phyloP scores from a whole-genome alignment of 768 basidiomycete species.

The Hydnomerulius pinastri region DNA sequence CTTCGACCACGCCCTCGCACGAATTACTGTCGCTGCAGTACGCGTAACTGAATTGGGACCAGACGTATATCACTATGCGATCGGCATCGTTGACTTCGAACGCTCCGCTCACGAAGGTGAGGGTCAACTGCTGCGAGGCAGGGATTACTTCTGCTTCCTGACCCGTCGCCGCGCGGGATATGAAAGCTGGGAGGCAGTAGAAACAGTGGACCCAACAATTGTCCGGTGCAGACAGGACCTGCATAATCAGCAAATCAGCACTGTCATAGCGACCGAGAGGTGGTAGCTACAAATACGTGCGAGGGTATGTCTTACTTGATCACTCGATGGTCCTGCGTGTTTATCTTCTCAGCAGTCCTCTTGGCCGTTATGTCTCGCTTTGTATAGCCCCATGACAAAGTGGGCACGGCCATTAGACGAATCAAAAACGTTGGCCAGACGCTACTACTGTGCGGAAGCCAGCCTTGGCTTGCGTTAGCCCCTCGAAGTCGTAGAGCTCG shows the following conservation, averaged over 20 bases:
- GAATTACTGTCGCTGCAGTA: not conserved
- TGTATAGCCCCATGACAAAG: no score
- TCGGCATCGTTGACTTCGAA: slow-evolving; percentile 1
- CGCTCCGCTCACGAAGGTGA: not conserved
- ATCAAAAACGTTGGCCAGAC: no score
- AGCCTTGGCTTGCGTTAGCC: no score
- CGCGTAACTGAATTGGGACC: not conserved
- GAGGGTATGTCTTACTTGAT: no score
- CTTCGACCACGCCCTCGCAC: not conserved
- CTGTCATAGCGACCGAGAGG: not conserved
- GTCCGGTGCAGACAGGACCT: not conserved
- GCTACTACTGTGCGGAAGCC: no score
- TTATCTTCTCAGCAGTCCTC: no score
- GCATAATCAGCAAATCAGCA: not conserved
- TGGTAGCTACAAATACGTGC: no score
- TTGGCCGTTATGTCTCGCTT: no score
- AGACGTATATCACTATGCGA: not conserved
- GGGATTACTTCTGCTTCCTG: slow-evolving; percentile 2
- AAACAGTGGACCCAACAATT: not conserved
- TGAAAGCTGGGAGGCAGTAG: not conserved
- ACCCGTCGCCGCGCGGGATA: not conserved
- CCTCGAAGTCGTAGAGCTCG: no score
- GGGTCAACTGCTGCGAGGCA: not conserved
- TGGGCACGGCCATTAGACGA: no score
- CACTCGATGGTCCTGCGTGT: no score